Percentiles rank a stretch among this genome's conserved stretches.
phyloP scores from a whole-genome alignment of 1,284 basidiomycete genomes.

The Cryptococcus depauperatus region DNA sequence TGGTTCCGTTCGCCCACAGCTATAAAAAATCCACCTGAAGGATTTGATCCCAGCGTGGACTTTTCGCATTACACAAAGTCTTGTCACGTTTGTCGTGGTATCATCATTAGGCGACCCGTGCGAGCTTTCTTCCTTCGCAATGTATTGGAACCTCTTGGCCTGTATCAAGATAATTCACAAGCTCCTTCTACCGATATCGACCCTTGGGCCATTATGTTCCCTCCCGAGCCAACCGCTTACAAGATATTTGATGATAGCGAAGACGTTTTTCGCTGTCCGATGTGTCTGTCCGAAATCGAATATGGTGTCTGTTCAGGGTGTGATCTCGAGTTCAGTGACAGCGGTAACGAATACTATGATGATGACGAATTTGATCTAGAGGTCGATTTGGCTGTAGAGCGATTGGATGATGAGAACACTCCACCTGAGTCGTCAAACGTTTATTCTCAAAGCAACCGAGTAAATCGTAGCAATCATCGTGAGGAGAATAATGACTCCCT shows the following conservation, averaged over 20 bases:
- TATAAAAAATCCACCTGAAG: slow-evolving; percentile 17
- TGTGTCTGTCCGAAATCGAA: slow-evolving; percentile 32
- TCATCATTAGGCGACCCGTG: slow-evolving; percentile 32
- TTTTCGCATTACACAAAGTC: slow-evolving; percentile 34
- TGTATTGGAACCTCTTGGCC: slow-evolving; percentile 32
- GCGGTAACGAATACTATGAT: slow-evolving; percentile 6
- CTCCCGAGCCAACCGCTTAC: slow-evolving; percentile 21
- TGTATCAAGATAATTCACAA: slow-evolving; percentile 15
- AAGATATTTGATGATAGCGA: slow-evolving; percentile 25
- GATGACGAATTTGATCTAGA: slow-evolving; percentile 6
- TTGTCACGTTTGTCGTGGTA: slow-evolving; percentile 39
- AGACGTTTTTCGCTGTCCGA: slow-evolving; percentile 28
- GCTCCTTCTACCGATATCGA: slow-evolving; percentile 10
- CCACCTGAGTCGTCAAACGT: too few species aligned
- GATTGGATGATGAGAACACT: too few species aligned
- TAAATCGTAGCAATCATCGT: too few species aligned
- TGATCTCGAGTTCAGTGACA: slow-evolving; percentile 23
- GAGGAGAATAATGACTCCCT: too few species aligned
- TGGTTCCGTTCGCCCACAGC: slow-evolving; percentile 41
- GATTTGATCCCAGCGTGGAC: slow-evolving; percentile 17
- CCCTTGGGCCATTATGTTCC: slow-evolving; percentile 31
- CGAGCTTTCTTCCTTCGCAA: slow-evolving; percentile 30
- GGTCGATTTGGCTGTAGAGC: too few species aligned
- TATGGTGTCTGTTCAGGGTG: slow-evolving; percentile 28
- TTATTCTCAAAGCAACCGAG: too few species aligned